Evolutionary conservation across 2,329 filamentous ascomycete genomes (phyloP), one percentile per base, ranked within the genome.

Genomic region (Exutisphaerella laricina): DNA sequence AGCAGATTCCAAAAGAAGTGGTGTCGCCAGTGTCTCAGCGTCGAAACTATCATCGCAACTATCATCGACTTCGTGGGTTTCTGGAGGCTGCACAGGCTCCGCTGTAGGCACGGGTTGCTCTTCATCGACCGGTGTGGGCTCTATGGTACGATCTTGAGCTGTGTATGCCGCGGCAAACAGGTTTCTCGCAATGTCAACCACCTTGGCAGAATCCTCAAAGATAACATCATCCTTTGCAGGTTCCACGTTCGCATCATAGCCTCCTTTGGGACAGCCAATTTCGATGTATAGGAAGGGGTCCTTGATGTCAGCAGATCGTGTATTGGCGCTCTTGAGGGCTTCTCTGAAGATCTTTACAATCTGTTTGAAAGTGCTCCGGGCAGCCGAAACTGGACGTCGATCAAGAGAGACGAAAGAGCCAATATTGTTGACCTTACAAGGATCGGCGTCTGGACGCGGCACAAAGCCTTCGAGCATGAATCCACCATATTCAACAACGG

Each of bases 171-270:
- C 41, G 12, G 29, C 53, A 33, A 80, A 70, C 1, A 80, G 55
- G 21, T 60, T 59, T 14, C 70, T 64, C 2, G 71, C 62, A 4
- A 69, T 51, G 3, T 56, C 56, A 4, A 79, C 25, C 3, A 82
- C 54, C 0, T 56, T 14, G 3, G 61, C 55, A 2, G 80, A 74
- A 38, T 85, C 68, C 4, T 68, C 69, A 56, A 89, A 88, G 1
- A 87, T 56, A 2, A 89, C 73, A 54, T 87, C 78, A 43, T 86
- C 79, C 58, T 89, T 89, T 3, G 78, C 70, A 3, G 84, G 77
- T 46, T 87, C 79, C 4, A 88, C 64, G 51, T 88, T 89, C 1
- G 74, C 70, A 62, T 89, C 85, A 55, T 89, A 89, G 45, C 70
- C 80, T 20, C 72, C 72, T 1, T 67, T 58, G 0, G 78, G 73